Evolutionary conservation across 805 yeast species (phyloP).

Genomic region (Metschnikowia amazonensis): DNA sequence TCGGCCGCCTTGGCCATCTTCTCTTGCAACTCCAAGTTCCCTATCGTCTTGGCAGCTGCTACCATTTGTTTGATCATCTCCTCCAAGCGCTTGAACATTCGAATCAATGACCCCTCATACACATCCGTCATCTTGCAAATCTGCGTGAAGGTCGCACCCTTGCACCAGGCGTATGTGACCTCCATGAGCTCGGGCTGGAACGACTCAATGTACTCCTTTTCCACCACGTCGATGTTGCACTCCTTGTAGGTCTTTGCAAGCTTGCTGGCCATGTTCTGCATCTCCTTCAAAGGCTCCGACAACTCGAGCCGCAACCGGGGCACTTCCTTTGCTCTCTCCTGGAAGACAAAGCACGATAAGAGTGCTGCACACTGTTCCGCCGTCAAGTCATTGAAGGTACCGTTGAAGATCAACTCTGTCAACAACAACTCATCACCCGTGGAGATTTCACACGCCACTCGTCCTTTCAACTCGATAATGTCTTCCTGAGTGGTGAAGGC

Average conservation of each 20-base stretch:
- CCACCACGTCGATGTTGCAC: slow-evolving; percentile 83
- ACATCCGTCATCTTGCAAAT: slow-evolving; percentile 99
- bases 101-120: slow-evolving; percentile 91
- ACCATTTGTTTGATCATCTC: slow-evolving; percentile 88
- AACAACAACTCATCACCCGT: slow-evolving; percentile 83
- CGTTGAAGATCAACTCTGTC: slow-evolving; percentile 92
- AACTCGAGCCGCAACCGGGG: slow-evolving; percentile 85
- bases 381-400: slow-evolving; percentile 83
- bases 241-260: slow-evolving; percentile 88
- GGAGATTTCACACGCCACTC: slow-evolving; percentile 95
- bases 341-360: slow-evolving; percentile 93
- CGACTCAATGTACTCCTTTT: slow-evolving; percentile 86
- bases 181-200: slow-evolving; percentile 96
- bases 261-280: slow-evolving; percentile 87
- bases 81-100: slow-evolving; percentile 92
- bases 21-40: slow-evolving; percentile 77
- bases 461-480: slow-evolving; percentile 91
- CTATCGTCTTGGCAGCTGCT: slow-evolving; percentile 90
- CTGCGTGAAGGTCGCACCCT: slow-evolving; percentile 93
- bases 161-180: slow-evolving; percentile 94
- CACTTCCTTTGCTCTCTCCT: slow-evolving; percentile 86
- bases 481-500: slow-evolving; percentile 86
- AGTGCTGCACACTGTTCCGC: slow-evolving; percentile 92
- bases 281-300: slow-evolving; percentile 83
- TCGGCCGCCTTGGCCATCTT: slow-evolving; percentile 86